A percentile compares a stretch with the other conserved stretches of the same genome.
These are phyloP conservation scores for Ilex asprella DNA, from an alignment of 257 asterid genomes.

Conservation along the genomic window DNA sequence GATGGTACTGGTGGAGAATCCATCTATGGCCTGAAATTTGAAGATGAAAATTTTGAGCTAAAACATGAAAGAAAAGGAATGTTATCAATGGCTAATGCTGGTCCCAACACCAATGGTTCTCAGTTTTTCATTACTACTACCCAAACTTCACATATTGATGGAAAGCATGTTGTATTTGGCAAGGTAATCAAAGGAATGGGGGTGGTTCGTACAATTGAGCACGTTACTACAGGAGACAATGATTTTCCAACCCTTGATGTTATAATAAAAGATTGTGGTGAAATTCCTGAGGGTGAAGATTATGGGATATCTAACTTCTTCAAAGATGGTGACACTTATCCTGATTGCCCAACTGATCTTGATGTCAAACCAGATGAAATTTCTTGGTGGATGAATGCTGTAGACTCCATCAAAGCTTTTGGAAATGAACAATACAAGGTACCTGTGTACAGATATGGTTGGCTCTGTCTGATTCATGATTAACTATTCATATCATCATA, in stretches of 20 bases:
- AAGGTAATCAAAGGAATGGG: constrained; percentile 64
- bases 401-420: constrained; percentile 21
- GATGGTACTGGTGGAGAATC: constrained; percentile 35
- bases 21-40: constrained; percentile 31
- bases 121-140: constrained; percentile 29
- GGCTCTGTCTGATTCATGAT: not conserved
- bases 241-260: constrained; percentile 40
- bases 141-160: constrained; percentile 37
- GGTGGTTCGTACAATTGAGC: constrained; percentile 59
- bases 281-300: constrained; percentile 45
- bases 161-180: constrained; percentile 75
- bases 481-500: no score
- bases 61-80: constrained; percentile 40
- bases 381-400: constrained; percentile 34
- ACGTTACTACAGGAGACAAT: constrained; percentile 27
- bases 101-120: constrained; percentile 30
- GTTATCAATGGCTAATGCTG: constrained; percentile 37
- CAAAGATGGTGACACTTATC: constrained; percentile 32
- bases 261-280: constrained; percentile 58
- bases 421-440: constrained; percentile 40
- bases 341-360: constrained; percentile 39
- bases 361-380: constrained; percentile 24
- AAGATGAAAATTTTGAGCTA: constrained; percentile 34
- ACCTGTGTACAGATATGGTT: not conserved
- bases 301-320: constrained; percentile 31